Percentiles rank a stretch among this genome's conserved stretches.
These are phyloP conservation scores for Penicillium hordei DNA, from an alignment of 2,329 filamentous ascomycete genomes.

Conservation along the genomic window DNA sequence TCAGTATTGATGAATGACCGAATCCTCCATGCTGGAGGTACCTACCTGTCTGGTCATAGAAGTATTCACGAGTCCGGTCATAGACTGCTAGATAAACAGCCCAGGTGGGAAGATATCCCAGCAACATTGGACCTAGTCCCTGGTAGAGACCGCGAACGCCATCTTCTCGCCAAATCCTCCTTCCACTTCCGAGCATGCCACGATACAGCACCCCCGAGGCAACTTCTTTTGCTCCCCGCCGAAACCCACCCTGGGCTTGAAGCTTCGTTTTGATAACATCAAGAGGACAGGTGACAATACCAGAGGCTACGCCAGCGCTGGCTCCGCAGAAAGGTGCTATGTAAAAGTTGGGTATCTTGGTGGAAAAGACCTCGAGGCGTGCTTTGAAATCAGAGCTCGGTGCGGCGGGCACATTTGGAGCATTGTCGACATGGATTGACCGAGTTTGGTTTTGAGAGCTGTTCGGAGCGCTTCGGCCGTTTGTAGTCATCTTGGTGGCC, in stretches of 20 bases:
- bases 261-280: constrained; percentile 99
- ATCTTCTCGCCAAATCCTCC: constrained; percentile 82
- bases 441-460: constrained; percentile 31
- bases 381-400: constrained; percentile 32
- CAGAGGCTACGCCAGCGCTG: constrained; percentile 85
- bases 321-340: constrained; percentile 86
- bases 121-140: constrained; percentile 87
- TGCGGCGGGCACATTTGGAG: constrained; percentile 29
- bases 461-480: constrained; percentile 41
- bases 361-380: constrained; percentile 45
- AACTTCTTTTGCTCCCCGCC: constrained; percentile 42
- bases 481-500: constrained; percentile 47
- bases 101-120: constrained; percentile 97
- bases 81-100: constrained; percentile 98
- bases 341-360: constrained; percentile 54
- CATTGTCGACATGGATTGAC: constrained; percentile 23
- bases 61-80: constrained; percentile 77
- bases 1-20: constrained; percentile 7
- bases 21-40: background rate
- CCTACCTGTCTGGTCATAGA: constrained; percentile 66
- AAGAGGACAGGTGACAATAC: constrained; percentile 91
- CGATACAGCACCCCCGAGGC: constrained; percentile 67
- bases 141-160: constrained; percentile 88
- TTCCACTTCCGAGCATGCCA: constrained; percentile 82
- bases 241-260: constrained; percentile 88